Percentiles rank a stretch among this genome's conserved stretches.
Conservation (phyloP, 176 grass and related monocot genomes). For the Oryza glaberrima region DNA sequence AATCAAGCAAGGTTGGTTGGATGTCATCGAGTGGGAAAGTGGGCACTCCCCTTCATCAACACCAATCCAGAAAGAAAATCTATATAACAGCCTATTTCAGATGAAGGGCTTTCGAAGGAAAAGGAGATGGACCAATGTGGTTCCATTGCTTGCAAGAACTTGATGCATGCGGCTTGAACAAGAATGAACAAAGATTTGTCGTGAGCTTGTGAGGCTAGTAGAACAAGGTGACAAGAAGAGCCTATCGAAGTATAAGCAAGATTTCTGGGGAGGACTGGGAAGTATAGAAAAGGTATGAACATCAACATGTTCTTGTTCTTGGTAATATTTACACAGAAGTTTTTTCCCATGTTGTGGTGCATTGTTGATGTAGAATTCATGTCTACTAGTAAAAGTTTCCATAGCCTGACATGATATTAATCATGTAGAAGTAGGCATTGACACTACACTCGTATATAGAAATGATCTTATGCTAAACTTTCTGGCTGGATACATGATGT, state of each 20-base stretch:
- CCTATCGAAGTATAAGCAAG: slow-evolving; percentile 3
- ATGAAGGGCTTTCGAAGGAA: slow-evolving; percentile 45
- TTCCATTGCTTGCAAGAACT: slow-evolving; percentile 28
- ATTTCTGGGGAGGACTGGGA: background rate
- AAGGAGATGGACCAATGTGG: slow-evolving; percentile 36
- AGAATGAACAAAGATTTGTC: background rate
- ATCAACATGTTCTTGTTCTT: background rate
- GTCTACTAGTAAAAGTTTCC: background rate
- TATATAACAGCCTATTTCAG: slow-evolving; percentile 48
- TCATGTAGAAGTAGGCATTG: background rate
- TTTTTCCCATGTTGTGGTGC: background rate
- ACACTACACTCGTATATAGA: background rate
- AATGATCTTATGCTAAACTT: background rate
- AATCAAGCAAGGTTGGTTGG: slow-evolving; percentile 81
- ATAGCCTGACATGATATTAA: background rate
- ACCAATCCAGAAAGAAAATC: slow-evolving; percentile 49
- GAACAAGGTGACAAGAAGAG: background rate
- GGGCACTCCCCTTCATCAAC: slow-evolving; percentile 42
- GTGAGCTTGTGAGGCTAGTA: background rate
- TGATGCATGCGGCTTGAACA: slow-evolving; percentile 7
- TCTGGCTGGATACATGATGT: background rate
- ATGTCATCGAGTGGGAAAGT: slow-evolving; percentile 65
- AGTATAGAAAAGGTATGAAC: slow-evolving; percentile 39
- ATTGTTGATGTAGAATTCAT: background rate
- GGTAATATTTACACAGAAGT: background rate